These are phyloP conservation scores for Friedmanniomyces simplex DNA, from an alignment of 495 filamentous ascomycete genomes.

Conservation along the genomic window DNA sequence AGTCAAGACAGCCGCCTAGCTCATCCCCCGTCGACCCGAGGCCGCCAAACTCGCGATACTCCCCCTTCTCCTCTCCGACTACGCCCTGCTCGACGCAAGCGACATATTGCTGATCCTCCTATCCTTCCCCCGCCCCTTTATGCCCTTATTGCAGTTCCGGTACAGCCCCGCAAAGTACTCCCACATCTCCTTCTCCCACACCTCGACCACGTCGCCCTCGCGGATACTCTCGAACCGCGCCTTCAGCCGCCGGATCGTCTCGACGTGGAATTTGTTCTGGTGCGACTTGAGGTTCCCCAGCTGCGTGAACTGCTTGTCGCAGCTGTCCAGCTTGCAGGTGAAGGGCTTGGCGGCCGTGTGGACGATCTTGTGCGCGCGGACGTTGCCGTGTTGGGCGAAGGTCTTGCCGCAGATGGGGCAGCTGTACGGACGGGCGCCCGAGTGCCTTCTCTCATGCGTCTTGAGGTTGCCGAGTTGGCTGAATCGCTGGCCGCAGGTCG, in stretches of 20 bases:
- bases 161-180: slow-evolving; percentile 80
- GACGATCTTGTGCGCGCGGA: slow-evolving; percentile 76
- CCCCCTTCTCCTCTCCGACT: not conserved
- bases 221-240: slow-evolving; percentile 57
- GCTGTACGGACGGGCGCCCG: slow-evolving; percentile 74
- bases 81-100: not conserved
- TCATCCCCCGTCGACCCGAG: not conserved
- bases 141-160: slow-evolving; percentile 91
- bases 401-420: slow-evolving; percentile 74
- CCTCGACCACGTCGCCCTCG: slow-evolving; percentile 50
- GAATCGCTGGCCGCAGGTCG: slow-evolving; percentile 68
- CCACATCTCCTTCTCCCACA: slow-evolving; percentile 68
- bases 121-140: slow-evolving; percentile 85
- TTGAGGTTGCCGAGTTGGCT: slow-evolving; percentile 84
- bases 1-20: no score
- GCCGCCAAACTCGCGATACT: not conserved
- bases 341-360: slow-evolving; percentile 72
- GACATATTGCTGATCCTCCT: slow-evolving; percentile 30
- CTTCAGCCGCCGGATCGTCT: slow-evolving; percentile 62
- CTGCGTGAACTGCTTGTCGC: slow-evolving; percentile 77
- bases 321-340: slow-evolving; percentile 67
- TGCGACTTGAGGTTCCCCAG: slow-evolving; percentile 91
- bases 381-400: slow-evolving; percentile 79
- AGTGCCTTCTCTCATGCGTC: slow-evolving; percentile 81
- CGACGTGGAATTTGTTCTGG: slow-evolving; percentile 82